Base-by-base conservation (phyloP, 805 yeast genomes). In the Candida glaebosa region DNA sequence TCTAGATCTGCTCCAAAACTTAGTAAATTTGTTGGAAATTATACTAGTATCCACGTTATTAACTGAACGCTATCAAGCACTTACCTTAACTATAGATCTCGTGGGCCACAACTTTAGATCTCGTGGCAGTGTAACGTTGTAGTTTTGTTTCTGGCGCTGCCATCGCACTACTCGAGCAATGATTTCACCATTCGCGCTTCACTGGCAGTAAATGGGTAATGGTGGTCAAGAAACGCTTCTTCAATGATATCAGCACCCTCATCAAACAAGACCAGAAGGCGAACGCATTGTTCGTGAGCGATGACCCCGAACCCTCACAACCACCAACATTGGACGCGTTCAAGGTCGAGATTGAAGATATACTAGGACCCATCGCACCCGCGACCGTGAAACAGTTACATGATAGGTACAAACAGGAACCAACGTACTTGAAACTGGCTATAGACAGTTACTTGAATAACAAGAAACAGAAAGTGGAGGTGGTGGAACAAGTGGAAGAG, bases 381-480 rank as follows among this genome's bases (percentile, higher is more conserved):
- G 31, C 37, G 14, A 35, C 36, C 5, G 17, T 51, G 14, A 20
- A 37, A 1, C 47, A 43, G 18, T 38, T 57, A 15, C 49, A 39
- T 41, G 34, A 43, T 7, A 51, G 52, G 43, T 45, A 48, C 37
- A 37, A 39, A n/a, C 31, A 31, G 8, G n/a, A 45, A 5, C 41
- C 49, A 9, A 44, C 52, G 30, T 37, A 42, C 24, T 34, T 52
- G 5, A 40, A 46, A 34, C 41, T 43, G 25, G 55, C 65, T 14
- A 54, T 61, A 7, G 71, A 72, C 45, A 77, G 69, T 44, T 75
- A 72, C 48, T 51, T 78, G 8, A 58, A 61, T 16, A 61, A 22
- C 31, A 28, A 28, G 14, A 28, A 16, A 28, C 9, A 16, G 16
- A 28, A 28, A 10, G n/a, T 28, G 14, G 12, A 28, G 6, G 16